phyloP scores from a whole-genome alignment of 139 green algal species.

The Coelastrella sp. region DNA sequence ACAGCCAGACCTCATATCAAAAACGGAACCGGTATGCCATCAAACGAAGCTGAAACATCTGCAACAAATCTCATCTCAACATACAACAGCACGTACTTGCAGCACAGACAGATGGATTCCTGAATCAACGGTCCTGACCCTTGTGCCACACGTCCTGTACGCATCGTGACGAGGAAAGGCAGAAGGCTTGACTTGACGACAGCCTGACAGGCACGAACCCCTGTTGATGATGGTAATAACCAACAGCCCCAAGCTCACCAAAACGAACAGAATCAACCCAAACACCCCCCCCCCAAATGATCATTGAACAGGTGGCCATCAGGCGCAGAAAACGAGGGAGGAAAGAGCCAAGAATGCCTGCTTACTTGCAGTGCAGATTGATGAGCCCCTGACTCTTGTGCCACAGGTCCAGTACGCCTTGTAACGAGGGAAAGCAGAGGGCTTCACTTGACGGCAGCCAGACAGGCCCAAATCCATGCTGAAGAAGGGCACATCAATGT shows the following conservation, averaged over 20 bases:
- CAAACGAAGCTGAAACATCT: too few relatives aligned
- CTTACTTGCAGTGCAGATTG: neutral
- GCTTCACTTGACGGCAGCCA: neutral
- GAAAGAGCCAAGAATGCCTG: neutral
- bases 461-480: conserved; percentile 37
- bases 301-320: too few relatives aligned
- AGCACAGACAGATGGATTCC: neutral
- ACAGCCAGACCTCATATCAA: conserved; percentile 14
- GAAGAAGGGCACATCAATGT: conserved; percentile 12
- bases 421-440: conserved; percentile 21
- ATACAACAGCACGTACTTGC: neutral
- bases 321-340: neutral
- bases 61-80: neutral
- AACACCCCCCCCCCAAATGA: too few relatives aligned
- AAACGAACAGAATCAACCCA: too few relatives aligned
- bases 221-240: too few relatives aligned
- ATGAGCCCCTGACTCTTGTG: neutral
- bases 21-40: too few relatives aligned
- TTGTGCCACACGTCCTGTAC: too few relatives aligned
- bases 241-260: too few relatives aligned
- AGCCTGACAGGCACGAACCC: too few relatives aligned
- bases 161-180: conserved; percentile 29
- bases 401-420: neutral
- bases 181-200: neutral
- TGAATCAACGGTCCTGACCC: too few relatives aligned